Evolutionary conservation across 2,329 filamentous ascomycete species (phyloP).

Genomic region (Sarocladium brachiariae): DNA sequence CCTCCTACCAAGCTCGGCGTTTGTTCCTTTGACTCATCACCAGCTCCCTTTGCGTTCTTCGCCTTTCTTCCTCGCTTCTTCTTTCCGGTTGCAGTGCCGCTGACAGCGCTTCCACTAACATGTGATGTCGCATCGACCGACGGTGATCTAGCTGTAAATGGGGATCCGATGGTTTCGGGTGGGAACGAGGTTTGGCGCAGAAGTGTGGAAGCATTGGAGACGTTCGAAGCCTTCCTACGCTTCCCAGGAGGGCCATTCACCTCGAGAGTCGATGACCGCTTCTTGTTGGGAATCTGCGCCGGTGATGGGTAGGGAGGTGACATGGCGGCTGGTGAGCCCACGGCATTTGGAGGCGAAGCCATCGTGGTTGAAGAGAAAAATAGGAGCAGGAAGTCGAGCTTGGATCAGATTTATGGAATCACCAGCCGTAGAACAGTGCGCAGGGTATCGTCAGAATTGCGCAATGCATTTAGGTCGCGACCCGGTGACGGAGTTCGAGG

Average conservation of each 20-base stretch:
- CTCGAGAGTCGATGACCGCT: slow-evolving; percentile 50
- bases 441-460: too few species aligned
- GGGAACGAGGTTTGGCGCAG: slow-evolving; percentile 78
- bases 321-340: slow-evolving; percentile 44
- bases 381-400: too few species aligned
- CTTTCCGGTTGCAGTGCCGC: slow-evolving; percentile 35
- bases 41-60: slow-evolving; percentile 40
- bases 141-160: slow-evolving; percentile 52
- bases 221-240: slow-evolving; percentile 63
- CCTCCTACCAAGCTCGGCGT: slow-evolving; percentile 37
- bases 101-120: slow-evolving; percentile 55
- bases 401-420: too few species aligned
- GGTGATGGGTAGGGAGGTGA: slow-evolving; percentile 49
- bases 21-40: slow-evolving; percentile 30
- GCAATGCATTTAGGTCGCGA: too few species aligned
- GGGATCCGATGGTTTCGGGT: slow-evolving; percentile 47
- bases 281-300: slow-evolving; percentile 48
- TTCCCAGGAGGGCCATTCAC: slow-evolving; percentile 48
- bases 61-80: slow-evolving; percentile 57
- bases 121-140: slow-evolving; percentile 55
- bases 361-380: slow-evolving; percentile 23
- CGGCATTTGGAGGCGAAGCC: slow-evolving; percentile 50
- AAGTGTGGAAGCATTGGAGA: slow-evolving; percentile 57
- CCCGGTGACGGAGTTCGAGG: too few species aligned
- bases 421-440: too few species aligned